Base-by-base conservation (phyloP, 2,329 filamentous ascomycete species). In the Penicillium brasilianum region DNA sequence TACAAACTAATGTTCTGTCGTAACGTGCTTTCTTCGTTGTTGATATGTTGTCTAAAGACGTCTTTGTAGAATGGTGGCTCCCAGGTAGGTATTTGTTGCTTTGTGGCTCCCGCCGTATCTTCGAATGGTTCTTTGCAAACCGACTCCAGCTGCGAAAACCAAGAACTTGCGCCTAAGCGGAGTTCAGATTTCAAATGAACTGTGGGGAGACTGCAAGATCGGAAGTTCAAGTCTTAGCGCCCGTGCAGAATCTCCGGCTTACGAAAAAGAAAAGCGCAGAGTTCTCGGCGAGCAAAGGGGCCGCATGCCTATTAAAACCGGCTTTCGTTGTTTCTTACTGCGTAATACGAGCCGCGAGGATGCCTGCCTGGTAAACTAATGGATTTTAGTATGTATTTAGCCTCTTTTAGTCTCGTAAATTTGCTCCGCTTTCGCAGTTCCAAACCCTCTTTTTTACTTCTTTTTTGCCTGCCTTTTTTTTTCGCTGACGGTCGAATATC, bases 251-350 rank as follows among this genome's bases (percentile, higher is more conserved):
- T 2, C 2, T 51, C n/a, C 50, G 13, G 34, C 13, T 37, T 20
- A 3, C 3, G 34, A 57, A 18, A 53, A 58, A 41, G 11, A 22
- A 46, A 52, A 39, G 36, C 41, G n/a, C 18, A 53, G 39, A 39
- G 49, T 16, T 44, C 20, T 44, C 54, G 41, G 14, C 32, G n/a
- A 49, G 46, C 46, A 50, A 57, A 57, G 36, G 48, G 57, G 34
- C 22, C 55, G 32, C 46, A 14, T 50, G 37, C 57, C 48, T 54
- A 49, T 57, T 62, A 58, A 60, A 63, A 60, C 60, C 57, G 62
- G 62, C 62, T 62, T 55, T 20, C 10, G 30, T 14, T 20, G n/a
- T 32, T 14, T 52, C 50, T 58, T 46, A 51, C 59, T 55, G 61
- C 44, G 61, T 61, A 66, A 66, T 62, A 56, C 58, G 41, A 57